Base-by-base conservation (phyloP, 192 early-diverging fungal species). In the Coemansia sp. region DNA sequence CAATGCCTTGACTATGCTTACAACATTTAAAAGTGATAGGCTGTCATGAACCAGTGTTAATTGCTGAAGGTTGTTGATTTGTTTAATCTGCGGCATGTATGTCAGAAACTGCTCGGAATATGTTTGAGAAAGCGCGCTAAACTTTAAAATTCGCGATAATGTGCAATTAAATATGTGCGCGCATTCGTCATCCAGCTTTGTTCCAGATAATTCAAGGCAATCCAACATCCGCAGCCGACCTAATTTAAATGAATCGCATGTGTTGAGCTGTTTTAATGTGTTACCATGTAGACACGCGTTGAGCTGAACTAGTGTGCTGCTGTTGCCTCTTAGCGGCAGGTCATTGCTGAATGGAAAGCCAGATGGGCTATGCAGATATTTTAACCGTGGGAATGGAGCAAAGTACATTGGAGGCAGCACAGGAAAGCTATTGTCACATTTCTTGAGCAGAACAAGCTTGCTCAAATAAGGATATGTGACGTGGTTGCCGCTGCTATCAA, bases 301-400 rank as follows among this genome's bases (percentile, higher is more conserved):
- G 7, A 57, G 32, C 35, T 22, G 8, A n/a, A 22, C 23, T 3
- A 58, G 57, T 5, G 57, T 24, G 11, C 57, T 43, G 39, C 57
- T 19, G 57, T 43, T 58, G 57, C 57, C 57, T 39, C 57, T 19
- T 4, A 58, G 23, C 19, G 57, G 57, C 57, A 58, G 20, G 12
- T 58, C 57, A 27, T 58, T 45, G 20, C 37, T 20, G 39, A 58
- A 58, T 14, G 57, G 57, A 20, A 24, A 58, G 11, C 22, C 24
- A 45, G 43, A 58, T 7, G 37, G 3, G 14, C 41, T 58, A 5
- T 58, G 20, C 23, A 58, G 23, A 3, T 3, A 45, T 16, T 58
- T 39, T 3, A 58, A 19, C 0, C 57, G 57, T 2, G 57, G 57
- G 8, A 58, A 58, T 20, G 57, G 57, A 4, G 57, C 57, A 13